These are phyloP conservation scores for Leccinellum luteum DNA, from an alignment of 768 basidiomycete genomes.

Conservation along the genomic window DNA sequence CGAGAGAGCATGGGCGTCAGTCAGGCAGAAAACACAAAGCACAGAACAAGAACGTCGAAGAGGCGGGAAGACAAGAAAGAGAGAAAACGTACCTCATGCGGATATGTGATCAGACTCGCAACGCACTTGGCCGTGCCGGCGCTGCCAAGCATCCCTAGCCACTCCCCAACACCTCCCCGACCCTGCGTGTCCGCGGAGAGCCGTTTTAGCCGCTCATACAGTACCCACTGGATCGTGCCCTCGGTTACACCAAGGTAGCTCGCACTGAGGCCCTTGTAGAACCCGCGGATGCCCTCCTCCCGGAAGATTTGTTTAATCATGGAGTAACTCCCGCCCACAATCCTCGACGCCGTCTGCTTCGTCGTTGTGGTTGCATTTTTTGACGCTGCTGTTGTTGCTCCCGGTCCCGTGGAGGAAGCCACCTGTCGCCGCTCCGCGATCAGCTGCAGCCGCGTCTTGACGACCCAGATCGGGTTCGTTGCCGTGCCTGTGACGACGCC, in stretches of 20 bases:
- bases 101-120: slow-evolving; percentile 94
- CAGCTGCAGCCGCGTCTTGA: slow-evolving; percentile 94
- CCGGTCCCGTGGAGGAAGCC: not conserved
- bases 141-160: slow-evolving; percentile 82
- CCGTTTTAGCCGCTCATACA: slow-evolving; percentile 90
- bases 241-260: slow-evolving; percentile 96
- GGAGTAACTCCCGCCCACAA: slow-evolving; percentile 51
- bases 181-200: slow-evolving; percentile 54
- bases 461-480: slow-evolving; percentile 99
- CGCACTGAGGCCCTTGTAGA: slow-evolving; percentile 94
- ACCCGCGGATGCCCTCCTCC: slow-evolving; percentile 80
- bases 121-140: slow-evolving; percentile 93
- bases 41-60: too few species aligned
- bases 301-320: slow-evolving; percentile 73
- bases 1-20: not conserved
- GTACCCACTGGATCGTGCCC: slow-evolving; percentile 94
- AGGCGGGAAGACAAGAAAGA: not conserved
- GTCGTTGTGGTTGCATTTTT: not conserved
- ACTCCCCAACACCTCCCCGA: slow-evolving; percentile 58
- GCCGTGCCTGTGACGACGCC: slow-evolving; percentile 85
- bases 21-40: not conserved
- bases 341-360: slow-evolving; percentile 19
- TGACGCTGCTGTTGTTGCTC: not conserved
- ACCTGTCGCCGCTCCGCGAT: slow-evolving; percentile 31
- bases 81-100: slow-evolving; percentile 77